Evolutionary conservation across 148 eudicot genomes (phyloP).

Genomic region (Heliamphora exappendiculata): DNA sequence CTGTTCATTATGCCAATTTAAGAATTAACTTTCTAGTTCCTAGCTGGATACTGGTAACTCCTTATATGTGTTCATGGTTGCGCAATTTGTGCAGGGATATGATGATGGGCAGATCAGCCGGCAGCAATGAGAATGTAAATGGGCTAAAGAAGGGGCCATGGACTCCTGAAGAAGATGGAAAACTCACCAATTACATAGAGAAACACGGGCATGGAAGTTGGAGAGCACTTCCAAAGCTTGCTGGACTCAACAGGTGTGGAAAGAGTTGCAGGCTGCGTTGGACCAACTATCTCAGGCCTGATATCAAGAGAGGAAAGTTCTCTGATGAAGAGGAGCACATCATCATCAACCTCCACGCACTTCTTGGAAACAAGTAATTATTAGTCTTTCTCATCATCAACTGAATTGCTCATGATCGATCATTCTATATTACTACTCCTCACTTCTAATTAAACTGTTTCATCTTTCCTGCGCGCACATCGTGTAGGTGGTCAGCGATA

Average conservation of each 20-base stretch:
- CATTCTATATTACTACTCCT: too few relatives aligned
- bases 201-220: slow-evolving; percentile 54
- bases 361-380: slow-evolving; percentile 56
- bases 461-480: not conserved
- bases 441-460: too few relatives aligned
- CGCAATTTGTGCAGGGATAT: not conserved
- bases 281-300: slow-evolving; percentile 61
- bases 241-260: slow-evolving; percentile 54
- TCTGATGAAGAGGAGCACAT: slow-evolving; percentile 46
- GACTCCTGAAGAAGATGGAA: slow-evolving; percentile 56
- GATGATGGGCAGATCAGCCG: slow-evolving; percentile 51
- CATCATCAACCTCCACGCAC: slow-evolving; percentile 52
- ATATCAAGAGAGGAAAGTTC: slow-evolving; percentile 57
- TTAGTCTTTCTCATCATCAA: too few relatives aligned
- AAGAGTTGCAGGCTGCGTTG: slow-evolving; percentile 59
- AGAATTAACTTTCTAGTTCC: too few relatives aligned
- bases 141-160: slow-evolving; percentile 62
- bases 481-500: slow-evolving; percentile 64
- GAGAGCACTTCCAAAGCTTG: slow-evolving; percentile 56
- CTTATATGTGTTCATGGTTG: not conserved
- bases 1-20: too few relatives aligned
- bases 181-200: slow-evolving; percentile 35
- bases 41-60: too few relatives aligned
- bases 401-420: too few relatives aligned
- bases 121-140: slow-evolving; percentile 29